phyloP scores from a whole-genome alignment of 2,329 filamentous ascomycete species.

The Talaromyces rugulosus region DNA sequence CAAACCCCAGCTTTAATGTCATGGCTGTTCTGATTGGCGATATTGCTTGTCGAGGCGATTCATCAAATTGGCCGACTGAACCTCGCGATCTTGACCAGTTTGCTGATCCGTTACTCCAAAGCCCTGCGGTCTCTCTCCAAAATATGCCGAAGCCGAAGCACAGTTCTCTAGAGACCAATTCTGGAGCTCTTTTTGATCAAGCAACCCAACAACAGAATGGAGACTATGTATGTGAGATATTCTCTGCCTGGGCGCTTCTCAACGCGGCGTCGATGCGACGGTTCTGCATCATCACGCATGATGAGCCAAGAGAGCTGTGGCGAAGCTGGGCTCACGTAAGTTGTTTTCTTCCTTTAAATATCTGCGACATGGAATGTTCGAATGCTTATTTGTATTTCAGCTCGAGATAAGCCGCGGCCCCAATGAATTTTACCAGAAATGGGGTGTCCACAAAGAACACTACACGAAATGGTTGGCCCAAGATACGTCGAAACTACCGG shows the following conservation, averaged over 20 bases:
- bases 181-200: slow-evolving; percentile 19
- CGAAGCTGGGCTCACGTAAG: slow-evolving; percentile 27
- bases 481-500: neutral
- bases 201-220: slow-evolving; percentile 23
- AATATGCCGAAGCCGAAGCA: slow-evolving; percentile 25
- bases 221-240: slow-evolving; percentile 36
- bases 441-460: slow-evolving; percentile 2
- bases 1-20: slow-evolving; percentile 18
- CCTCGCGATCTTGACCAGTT: slow-evolving; percentile 20
- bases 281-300: slow-evolving; percentile 26
- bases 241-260: slow-evolving; percentile 33
- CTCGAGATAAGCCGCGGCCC: slow-evolving; percentile 6
- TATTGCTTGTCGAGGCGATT: slow-evolving; percentile 18
- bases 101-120: slow-evolving; percentile 20
- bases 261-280: slow-evolving; percentile 28
- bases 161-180: slow-evolving; percentile 22
- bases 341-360: neutral
- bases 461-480: slow-evolving; percentile 9
- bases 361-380: neutral
- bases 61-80: slow-evolving; percentile 5
- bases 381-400: neutral
- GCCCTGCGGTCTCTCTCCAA: slow-evolving; percentile 26
- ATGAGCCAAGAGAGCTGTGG: slow-evolving; percentile 24
- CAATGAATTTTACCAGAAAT: slow-evolving; percentile 10
- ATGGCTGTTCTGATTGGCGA: slow-evolving; percentile 27